Evolutionary conservation across 306 rosid genomes (phyloP), one percentile per base, ranked within the genome.

Genomic region (Prunus mongolica): DNA sequence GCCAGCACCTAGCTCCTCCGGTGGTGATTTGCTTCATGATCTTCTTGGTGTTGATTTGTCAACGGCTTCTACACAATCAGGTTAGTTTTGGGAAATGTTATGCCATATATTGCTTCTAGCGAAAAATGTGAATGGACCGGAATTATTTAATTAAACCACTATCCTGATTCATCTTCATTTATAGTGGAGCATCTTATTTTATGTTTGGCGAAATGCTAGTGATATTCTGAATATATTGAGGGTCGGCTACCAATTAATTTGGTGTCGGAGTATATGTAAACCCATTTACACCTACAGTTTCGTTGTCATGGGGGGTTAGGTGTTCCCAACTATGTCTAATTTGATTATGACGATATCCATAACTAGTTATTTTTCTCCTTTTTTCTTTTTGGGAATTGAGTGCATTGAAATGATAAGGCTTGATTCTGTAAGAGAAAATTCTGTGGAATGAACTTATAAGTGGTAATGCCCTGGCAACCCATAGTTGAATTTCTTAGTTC

Each of bases 21-120:
- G 98, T 78, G 83, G 87, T 41, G 96, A 88, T 92, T 64, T 92
- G 81, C 93, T 92, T 81, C 97, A 91, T n/a, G 98, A 92, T 87
- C 97, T 95, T 83, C 90, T 95, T 77, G 96, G 97, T 76, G 87
- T 84, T 82, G 99, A 92, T 82, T 69, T 95, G 73, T 64, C 89
- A 13, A 74, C 84, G 20, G 81, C 89, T 74, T 66, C 87, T 34
- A 85, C 88, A 67, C 96, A 82, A 83, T 71, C 88, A 4, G 98
- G 98, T 95, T 84, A 77, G 97, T 88, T 74, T 71, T 38, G 68
- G 69, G 38, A 62, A 49, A 44, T 20, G 20, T 54, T 61, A 32
- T 19, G 28, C 20, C 49, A 66, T 71, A 64, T 47, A 47, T 47
- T 47, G 49, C 32, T 54, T 57, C 11, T 38, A 10, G n/a, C 11